These are phyloP conservation scores for Chlamydomonas schloesseri DNA, from an alignment of 139 green algal species.

Conservation along the genomic window DNA sequence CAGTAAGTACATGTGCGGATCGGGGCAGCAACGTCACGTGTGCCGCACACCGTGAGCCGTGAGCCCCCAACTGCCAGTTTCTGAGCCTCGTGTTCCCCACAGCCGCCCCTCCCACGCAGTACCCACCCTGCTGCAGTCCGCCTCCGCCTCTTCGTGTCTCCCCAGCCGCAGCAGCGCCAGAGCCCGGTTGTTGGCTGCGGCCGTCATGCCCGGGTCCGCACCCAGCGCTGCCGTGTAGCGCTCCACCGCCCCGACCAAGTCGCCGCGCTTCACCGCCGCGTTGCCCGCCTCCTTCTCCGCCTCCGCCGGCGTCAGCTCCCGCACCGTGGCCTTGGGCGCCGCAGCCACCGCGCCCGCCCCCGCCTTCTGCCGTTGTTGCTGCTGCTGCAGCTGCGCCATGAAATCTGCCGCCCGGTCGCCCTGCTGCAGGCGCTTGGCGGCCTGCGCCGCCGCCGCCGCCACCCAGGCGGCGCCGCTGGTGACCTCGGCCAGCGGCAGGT, in stretches of 20 bases:
- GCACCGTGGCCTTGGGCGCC: neutral
- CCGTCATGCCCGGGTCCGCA: slow-evolving; percentile 50
- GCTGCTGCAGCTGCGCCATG: slow-evolving; percentile 7
- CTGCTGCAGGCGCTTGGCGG: neutral
- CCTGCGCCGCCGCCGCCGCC: slow-evolving; percentile 20
- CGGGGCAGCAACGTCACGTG: too few species aligned
- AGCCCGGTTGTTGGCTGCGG: slow-evolving; percentile 85
- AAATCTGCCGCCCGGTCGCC: slow-evolving; percentile 34
- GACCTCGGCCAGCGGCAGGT: slow-evolving; percentile 68
- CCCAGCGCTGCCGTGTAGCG: slow-evolving; percentile 67
- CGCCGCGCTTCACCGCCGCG: slow-evolving; percentile 75
- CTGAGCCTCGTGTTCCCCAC: neutral
- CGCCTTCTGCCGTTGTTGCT: slow-evolving; percentile 40
- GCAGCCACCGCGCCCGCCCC: neutral
- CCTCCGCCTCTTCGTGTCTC: slow-evolving; percentile 62
- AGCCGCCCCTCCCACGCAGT: neutral
- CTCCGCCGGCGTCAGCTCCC: slow-evolving; percentile 68
- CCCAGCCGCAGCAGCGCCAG: slow-evolving; percentile 80
- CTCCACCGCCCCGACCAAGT: slow-evolving; percentile 67
- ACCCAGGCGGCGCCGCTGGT: slow-evolving; percentile 47
- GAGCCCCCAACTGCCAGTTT: neutral
- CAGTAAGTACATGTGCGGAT: too few species aligned
- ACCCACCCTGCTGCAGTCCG: slow-evolving; percentile 67
- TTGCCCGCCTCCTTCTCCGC: slow-evolving; percentile 83
- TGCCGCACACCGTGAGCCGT: too few species aligned